These are phyloP conservation scores for Salvia hispanica DNA, from an alignment of 257 asterid species.

Conservation along the genomic window DNA sequence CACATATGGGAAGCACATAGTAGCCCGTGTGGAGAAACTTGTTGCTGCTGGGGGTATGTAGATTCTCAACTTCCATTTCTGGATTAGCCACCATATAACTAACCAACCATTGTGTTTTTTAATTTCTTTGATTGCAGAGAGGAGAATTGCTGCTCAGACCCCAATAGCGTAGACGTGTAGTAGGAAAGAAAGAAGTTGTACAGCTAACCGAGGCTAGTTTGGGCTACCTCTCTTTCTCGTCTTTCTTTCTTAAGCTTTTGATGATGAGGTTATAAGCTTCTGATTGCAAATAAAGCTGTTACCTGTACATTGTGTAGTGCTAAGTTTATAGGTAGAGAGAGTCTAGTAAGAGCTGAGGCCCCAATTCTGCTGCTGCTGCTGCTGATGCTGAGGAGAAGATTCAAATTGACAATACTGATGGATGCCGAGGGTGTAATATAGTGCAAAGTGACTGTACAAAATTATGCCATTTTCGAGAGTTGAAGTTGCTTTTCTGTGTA, in stretches of 20 bases:
- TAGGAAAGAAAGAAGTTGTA: conserved; percentile 60
- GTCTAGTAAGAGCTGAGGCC: conserved; percentile 34
- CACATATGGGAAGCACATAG: conserved; percentile 82
- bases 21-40: conserved; percentile 84
- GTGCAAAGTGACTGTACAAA: conserved; percentile 47
- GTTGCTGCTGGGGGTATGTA: conserved; percentile 78
- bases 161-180: conserved; percentile 34
- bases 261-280: conserved; percentile 25
- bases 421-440: conserved; percentile 44
- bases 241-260: conserved; percentile 40
- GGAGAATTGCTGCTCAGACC: conserved; percentile 62
- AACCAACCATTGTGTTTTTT: neutral
- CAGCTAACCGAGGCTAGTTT: conserved; percentile 90
- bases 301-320: conserved; percentile 55
- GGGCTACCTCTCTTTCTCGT: conserved; percentile 53
- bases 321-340: conserved; percentile 44
- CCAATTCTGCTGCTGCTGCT: neutral
- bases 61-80: neutral
- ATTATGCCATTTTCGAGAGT: conserved; percentile 42
- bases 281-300: conserved; percentile 49
- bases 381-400: conserved; percentile 23
- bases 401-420: neutral
- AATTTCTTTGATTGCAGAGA: conserved; percentile 38
- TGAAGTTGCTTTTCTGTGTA: conserved; percentile 34
- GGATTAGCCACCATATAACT: no score